phyloP scores from a whole-genome alignment of 257 asterid species.

The Vinca minor region DNA sequence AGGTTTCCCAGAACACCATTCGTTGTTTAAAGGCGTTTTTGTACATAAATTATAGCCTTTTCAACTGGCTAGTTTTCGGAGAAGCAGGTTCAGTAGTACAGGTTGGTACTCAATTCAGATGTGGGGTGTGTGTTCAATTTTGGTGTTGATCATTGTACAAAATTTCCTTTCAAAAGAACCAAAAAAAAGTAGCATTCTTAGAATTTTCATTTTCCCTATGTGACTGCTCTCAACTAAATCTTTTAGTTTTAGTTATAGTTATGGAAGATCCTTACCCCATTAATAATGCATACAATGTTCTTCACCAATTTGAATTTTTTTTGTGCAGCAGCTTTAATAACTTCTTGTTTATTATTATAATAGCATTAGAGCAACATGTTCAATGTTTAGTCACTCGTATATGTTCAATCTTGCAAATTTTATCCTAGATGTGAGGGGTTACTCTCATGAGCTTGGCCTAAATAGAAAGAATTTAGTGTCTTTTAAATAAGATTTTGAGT shows the following conservation, averaged over 20 bases:
- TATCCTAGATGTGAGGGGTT: no score
- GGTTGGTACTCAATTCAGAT: conserved; percentile 23
- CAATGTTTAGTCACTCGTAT: no score
- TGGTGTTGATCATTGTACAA: conserved; percentile 39
- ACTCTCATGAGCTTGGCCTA: no score
- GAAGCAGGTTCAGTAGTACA: conserved; percentile 28
- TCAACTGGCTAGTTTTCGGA: conserved; percentile 15
- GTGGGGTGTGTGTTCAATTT: conserved; percentile 24
- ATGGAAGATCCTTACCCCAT: conserved; percentile 28
- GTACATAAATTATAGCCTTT: conserved; percentile 27
- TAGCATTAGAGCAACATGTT: no score
- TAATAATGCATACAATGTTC: conserved; percentile 29
- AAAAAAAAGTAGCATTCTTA: no score
- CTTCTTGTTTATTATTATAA: no score
- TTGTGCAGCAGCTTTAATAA: background rate
- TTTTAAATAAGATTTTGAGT: no score
- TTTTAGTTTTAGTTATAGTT: conserved; percentile 40
- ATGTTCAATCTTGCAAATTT: no score
- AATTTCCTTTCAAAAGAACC: conserved; percentile 11
- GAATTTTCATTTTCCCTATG: conserved; percentile 1
- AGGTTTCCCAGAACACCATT: conserved; percentile 17
- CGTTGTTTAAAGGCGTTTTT: conserved; percentile 23
- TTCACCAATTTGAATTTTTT: background rate
- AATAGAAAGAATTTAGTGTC: no score
- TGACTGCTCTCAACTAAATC: conserved; percentile 18